A percentile compares a stretch with the other conserved stretches of the same genome.
Conservation (phyloP, 805 yeast genomes). For the Teunomyces cretensis region DNA sequence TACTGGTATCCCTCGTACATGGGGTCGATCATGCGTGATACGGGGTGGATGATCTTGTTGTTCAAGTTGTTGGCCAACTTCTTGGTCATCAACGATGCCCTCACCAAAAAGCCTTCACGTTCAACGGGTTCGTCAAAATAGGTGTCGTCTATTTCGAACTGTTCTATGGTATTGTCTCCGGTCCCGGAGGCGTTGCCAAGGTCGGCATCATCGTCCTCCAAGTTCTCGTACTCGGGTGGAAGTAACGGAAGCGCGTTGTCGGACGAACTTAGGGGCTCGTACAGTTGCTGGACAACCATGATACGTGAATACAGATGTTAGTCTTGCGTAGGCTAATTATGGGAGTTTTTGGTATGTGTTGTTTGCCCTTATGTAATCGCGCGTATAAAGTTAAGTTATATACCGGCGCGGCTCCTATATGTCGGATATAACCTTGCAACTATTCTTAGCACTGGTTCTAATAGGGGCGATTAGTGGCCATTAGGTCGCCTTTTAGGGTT, state of each 20-base stretch:
- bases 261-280: neutral
- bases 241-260: slow-evolving; percentile 8
- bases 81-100: slow-evolving; percentile 40
- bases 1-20: slow-evolving; percentile 47
- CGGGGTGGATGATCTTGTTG: slow-evolving; percentile 39
- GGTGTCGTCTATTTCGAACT: slow-evolving; percentile 38
- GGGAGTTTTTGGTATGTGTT: neutral
- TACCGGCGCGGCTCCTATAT: neutral
- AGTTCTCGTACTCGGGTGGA: slow-evolving; percentile 12
- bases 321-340: neutral
- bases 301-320: neutral
- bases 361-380: neutral
- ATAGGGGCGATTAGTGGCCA: too few species aligned
- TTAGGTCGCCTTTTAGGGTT: too few species aligned
- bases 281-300: slow-evolving; percentile 4
- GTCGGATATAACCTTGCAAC: neutral
- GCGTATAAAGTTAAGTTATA: neutral
- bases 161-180: slow-evolving; percentile 19
- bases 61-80: slow-evolving; percentile 37
- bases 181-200: neutral
- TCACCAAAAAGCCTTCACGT: slow-evolving; percentile 23
- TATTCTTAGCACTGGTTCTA: neutral
- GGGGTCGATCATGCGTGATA: slow-evolving; percentile 49
- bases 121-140: slow-evolving; percentile 15
- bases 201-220: slow-evolving; percentile 4